These are phyloP conservation scores for Fusarium sp. DNA, from an alignment of 2,329 filamentous ascomycete genomes.

Conservation along the genomic window DNA sequence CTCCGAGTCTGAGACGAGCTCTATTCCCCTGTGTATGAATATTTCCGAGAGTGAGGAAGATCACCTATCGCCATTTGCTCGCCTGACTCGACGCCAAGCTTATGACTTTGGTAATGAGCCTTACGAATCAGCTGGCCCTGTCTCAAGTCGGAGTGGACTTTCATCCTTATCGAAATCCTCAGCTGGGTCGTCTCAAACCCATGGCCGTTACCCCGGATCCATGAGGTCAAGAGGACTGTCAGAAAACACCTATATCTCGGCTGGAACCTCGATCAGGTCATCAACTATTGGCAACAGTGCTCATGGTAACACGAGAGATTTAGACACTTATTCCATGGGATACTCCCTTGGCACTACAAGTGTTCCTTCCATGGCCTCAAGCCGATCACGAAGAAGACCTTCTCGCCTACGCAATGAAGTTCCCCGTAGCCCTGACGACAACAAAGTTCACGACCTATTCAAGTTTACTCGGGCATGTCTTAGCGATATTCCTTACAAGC, in stretches of 20 bases:
- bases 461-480: slow-evolving; percentile 85
- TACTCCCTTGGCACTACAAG: slow-evolving; percentile 53
- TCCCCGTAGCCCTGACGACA: slow-evolving; percentile 79
- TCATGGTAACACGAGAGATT: slow-evolving; percentile 40
- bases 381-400: slow-evolving; percentile 60
- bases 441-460: slow-evolving; percentile 81
- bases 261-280: slow-evolving; percentile 62
- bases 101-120: no score
- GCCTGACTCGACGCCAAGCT: no score
- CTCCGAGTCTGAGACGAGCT: no score
- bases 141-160: slow-evolving; percentile 51
- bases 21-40: no score
- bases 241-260: slow-evolving; percentile 76
- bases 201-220: slow-evolving; percentile 62
- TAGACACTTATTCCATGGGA: slow-evolving; percentile 67
- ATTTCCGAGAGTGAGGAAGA: no score
- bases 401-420: slow-evolving; percentile 85
- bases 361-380: slow-evolving; percentile 60
- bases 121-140: no score
- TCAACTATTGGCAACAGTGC: slow-evolving; percentile 46
- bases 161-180: slow-evolving; percentile 70
- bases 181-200: slow-evolving; percentile 65
- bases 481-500: slow-evolving; percentile 83
- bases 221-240: slow-evolving; percentile 66
- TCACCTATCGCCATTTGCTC: no score